phyloP scores from a whole-genome alignment of 148 eudicot species.

The Amaranthus hypochondriacus region DNA sequence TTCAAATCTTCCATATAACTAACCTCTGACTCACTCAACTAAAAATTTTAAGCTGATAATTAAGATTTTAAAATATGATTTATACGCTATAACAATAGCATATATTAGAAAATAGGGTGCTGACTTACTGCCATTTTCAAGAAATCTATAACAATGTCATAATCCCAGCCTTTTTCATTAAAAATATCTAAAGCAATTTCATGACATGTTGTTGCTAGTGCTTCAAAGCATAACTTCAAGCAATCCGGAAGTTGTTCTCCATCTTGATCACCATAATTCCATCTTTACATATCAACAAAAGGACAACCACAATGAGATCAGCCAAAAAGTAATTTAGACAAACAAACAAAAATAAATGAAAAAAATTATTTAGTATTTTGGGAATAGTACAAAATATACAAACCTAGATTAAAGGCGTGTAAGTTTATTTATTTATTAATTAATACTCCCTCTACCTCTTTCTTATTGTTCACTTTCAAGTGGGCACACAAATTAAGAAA shows the following conservation, averaged over 20 bases:
- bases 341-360: too few relatives aligned
- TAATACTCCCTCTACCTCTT: too few relatives aligned
- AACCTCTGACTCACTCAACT: neutral
- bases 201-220: slow-evolving; percentile 28
- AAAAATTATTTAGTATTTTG: too few relatives aligned
- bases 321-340: too few relatives aligned
- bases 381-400: too few relatives aligned
- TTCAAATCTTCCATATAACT: too few relatives aligned
- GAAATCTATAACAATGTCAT: slow-evolving; percentile 12
- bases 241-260: slow-evolving; percentile 41
- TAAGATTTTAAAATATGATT: neutral
- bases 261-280: slow-evolving; percentile 35
- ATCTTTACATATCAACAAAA: slow-evolving; percentile 29
- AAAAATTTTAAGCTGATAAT: neutral
- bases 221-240: slow-evolving; percentile 36
- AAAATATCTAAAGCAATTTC: slow-evolving; percentile 41
- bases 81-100: neutral
- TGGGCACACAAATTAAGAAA: too few relatives aligned
- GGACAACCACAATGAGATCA: too few relatives aligned
- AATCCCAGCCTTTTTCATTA: slow-evolving; percentile 30
- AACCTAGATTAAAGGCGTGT: too few relatives aligned
- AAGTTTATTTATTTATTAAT: too few relatives aligned
- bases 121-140: slow-evolving; percentile 31
- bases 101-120: neutral
- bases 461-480: too few relatives aligned